Evolutionary conservation across 208 protist genomes (phyloP).

Genomic region (Trypanosoma lewisi): DNA sequence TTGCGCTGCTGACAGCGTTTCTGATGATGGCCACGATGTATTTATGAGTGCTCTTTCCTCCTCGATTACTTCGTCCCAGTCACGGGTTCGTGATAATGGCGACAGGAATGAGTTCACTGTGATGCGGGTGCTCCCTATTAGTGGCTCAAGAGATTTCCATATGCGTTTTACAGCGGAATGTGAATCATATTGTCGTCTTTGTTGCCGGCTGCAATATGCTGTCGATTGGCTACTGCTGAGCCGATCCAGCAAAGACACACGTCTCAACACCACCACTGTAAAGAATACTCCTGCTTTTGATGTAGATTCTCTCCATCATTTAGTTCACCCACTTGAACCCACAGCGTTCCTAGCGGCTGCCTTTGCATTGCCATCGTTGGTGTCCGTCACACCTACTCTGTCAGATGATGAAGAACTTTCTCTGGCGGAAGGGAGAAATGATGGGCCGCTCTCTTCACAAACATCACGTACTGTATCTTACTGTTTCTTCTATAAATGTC

Average conservation of each 20-base stretch:
- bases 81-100: neutral
- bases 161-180: conserved; percentile 13
- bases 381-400: conserved; percentile 16
- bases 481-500: conserved; percentile 29
- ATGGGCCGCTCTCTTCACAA: neutral
- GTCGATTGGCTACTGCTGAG: conserved; percentile 24
- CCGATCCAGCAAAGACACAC: neutral
- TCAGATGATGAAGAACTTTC: neutral
- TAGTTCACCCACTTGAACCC: conserved; percentile 41
- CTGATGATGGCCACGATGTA: neutral
- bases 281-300: conserved; percentile 11
- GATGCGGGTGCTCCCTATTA: conserved; percentile 24
- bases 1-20: neutral
- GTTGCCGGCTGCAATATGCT: conserved; percentile 18
- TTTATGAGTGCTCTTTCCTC: conserved; percentile 17
- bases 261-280: no score
- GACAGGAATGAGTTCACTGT: conserved; percentile 22
- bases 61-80: neutral
- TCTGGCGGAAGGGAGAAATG: neutral
- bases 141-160: conserved; percentile 25
- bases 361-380: conserved; percentile 38
- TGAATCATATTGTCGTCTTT: conserved; percentile 23
- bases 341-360: conserved; percentile 55
- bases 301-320: conserved; percentile 25
- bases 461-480: conserved; percentile 12